Base-by-base conservation (phyloP, 768 basidiomycete species). In the Tremella fuciformis region DNA sequence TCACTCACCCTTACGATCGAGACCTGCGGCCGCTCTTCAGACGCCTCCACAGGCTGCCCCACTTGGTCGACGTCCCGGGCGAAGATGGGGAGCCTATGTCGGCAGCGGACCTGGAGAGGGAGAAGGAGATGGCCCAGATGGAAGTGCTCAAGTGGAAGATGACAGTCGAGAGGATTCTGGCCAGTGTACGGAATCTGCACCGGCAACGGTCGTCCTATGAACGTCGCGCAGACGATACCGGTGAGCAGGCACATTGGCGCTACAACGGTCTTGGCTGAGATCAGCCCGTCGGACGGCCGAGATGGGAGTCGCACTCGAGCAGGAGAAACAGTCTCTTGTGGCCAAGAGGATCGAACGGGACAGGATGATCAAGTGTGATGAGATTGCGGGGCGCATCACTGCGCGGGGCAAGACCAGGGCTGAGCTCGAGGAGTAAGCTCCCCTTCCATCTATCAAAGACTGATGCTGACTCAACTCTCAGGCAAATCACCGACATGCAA, bases 371-470 rank as follows among this genome's bases (percentile, higher is more conserved):
- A 62, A 66, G 46, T 74, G 72, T 37, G 72, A 74, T 58, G 65
- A 64, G 53, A 63, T 74, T 15, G 70, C 67, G 3, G 53, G 39
- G 38, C 56, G 58, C 41, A 70, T 74, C n/a, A 47, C 42, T 0
- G 61, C 60, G 9, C 42, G 63, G 26, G 62, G 61, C 3, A 69
- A 61, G 53, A 56, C 51, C 6, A 51, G 67, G 48, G 48, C 56
- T 19, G 67, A 71, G 39, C 65, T 74, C 11, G 67, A 69, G 29
- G 69, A 69, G 72, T 74, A 47, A 60, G 72, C 68, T 8, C 21
- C n/a, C 22, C 26, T 29, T 11, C 22, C 8, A 15, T 22, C 18
- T 16, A 48, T 50, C 50, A 13, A 41, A 6, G 47, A n/a, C n/a
- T n/a, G n/a, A 6, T 34, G 29, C 11, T 11, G 11, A 34, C 6